Evolutionary conservation across 2,329 filamentous ascomycete species (phyloP).

Genomic region (Cercospora nicotianae): DNA sequence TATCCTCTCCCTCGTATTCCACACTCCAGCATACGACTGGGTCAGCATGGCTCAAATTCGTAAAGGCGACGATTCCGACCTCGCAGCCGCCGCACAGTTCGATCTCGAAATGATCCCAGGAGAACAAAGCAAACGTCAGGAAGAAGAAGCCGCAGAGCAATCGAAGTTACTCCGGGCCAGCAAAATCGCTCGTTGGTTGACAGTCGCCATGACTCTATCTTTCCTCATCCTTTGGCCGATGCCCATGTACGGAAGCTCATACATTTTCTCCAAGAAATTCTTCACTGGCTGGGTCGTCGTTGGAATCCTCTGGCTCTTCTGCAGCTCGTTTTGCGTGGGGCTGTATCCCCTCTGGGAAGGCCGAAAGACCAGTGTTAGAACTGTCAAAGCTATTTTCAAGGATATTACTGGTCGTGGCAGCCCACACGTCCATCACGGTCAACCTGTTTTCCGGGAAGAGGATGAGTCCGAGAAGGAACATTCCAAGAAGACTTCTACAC

Average conservation of each 20-base stretch:
- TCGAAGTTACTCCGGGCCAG: constrained; percentile 46
- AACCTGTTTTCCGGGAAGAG: constrained; percentile 34
- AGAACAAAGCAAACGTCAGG: constrained; percentile 41
- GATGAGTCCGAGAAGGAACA: constrained; percentile 31
- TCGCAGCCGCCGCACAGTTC: constrained; percentile 62
- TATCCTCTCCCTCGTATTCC: constrained; percentile 68
- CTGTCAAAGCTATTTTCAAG: constrained; percentile 59
- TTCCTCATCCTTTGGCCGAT: constrained; percentile 87
- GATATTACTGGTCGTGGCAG: constrained; percentile 54
- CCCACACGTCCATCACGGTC: constrained; percentile 35
- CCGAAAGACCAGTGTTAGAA: constrained; percentile 63
- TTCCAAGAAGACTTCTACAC: constrained; percentile 33
- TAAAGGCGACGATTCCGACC: constrained; percentile 73
- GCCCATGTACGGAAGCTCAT: constrained; percentile 80
- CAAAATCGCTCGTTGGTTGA: constrained; percentile 58
- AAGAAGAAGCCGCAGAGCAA: constrained; percentile 48
- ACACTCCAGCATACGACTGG: constrained; percentile 82
- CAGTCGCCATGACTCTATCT: constrained; percentile 64
- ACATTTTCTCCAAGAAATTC: constrained; percentile 79
- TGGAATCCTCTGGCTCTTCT: constrained; percentile 78
- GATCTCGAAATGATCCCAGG: constrained; percentile 66
- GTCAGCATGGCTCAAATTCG: constrained; percentile 77
- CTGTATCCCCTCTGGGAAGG: constrained; percentile 82
- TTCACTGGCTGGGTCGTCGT: constrained; percentile 59
- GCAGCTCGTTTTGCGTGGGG: constrained; percentile 69